Percentiles rank a stretch among this genome's conserved stretches.
Evolutionary conservation across 306 rosid species (phyloP).

Genomic region (Phaseolus lunatus): DNA sequence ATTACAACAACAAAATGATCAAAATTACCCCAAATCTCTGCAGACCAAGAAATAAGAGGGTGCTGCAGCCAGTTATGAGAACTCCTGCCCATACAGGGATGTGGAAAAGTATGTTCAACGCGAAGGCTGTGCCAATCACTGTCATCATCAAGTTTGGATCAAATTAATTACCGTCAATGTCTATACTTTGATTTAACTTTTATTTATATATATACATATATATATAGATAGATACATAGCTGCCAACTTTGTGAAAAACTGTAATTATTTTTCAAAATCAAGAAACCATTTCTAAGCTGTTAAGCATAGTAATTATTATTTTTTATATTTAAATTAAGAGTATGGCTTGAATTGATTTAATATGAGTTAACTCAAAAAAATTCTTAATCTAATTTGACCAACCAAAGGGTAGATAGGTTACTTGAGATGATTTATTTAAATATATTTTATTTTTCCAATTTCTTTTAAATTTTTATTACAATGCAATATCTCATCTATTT

Average conservation of each 20-base stretch:
- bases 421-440: too few relatives aligned
- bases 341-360: too few relatives aligned
- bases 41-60: slow-evolving; percentile 78
- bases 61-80: slow-evolving; percentile 74
- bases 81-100: slow-evolving; percentile 90
- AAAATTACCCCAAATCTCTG: slow-evolving; percentile 83
- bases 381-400: too few relatives aligned
- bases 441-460: too few relatives aligned
- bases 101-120: slow-evolving; percentile 74
- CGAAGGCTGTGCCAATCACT: slow-evolving; percentile 96
- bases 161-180: neutral
- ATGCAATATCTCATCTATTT: too few relatives aligned
- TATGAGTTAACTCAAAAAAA: too few relatives aligned
- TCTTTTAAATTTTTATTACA: too few relatives aligned
- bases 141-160: slow-evolving; percentile 36
- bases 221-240: too few relatives aligned
- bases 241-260: neutral
- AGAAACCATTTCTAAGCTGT: too few relatives aligned
- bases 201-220: too few relatives aligned
- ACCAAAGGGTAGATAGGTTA: too few relatives aligned
- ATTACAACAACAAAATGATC: neutral
- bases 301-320: neutral
- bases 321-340: too few relatives aligned
- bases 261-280: neutral
- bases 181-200: neutral